These are phyloP conservation scores for Fusarium sublunatum DNA, from an alignment of 2,329 filamentous ascomycete genomes.

Conservation along the genomic window DNA sequence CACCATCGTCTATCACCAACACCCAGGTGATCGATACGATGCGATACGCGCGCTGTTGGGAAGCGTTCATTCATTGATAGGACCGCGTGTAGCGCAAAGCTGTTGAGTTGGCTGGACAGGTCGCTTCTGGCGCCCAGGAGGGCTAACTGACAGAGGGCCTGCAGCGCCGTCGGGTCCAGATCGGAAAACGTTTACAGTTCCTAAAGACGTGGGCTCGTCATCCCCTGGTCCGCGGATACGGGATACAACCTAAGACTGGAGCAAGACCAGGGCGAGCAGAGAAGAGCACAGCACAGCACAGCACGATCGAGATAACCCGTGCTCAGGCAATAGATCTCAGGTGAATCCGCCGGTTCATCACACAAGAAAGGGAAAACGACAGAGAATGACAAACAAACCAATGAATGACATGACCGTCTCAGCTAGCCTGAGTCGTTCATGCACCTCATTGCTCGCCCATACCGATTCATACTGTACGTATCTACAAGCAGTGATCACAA, in stretches of 20 bases:
- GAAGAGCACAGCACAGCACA: not conserved
- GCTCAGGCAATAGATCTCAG: not conserved
- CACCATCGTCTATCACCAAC: conserved; percentile 7
- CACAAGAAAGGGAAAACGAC: not conserved
- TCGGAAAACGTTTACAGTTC: conserved; percentile 15
- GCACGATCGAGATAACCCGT: not conserved
- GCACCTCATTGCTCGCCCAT: conserved; percentile 2
- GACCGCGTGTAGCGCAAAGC: conserved; percentile 33
- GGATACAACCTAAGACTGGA: conserved; percentile 29
- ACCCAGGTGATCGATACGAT: not conserved
- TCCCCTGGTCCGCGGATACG: conserved; percentile 37
- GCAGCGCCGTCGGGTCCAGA: conserved; percentile 8
- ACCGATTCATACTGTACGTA: conserved; percentile 21
- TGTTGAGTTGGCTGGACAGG: conserved; percentile 27
- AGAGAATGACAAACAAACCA: not conserved
- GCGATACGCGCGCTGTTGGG: conserved; percentile 21
- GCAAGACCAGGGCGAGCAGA: conserved; percentile 1
- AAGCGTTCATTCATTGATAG: conserved; percentile 14
- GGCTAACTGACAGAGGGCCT: conserved; percentile 26
- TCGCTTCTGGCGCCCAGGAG: conserved; percentile 10
- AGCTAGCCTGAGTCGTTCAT: conserved; percentile 4
- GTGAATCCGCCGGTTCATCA: too few species aligned
- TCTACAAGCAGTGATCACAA: conserved; percentile 11
- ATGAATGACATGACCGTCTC: not conserved
- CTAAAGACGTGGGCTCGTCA: conserved; percentile 7